Conservation (phyloP, 164 flowering plant species). For the Magnolia sinica region DNA sequence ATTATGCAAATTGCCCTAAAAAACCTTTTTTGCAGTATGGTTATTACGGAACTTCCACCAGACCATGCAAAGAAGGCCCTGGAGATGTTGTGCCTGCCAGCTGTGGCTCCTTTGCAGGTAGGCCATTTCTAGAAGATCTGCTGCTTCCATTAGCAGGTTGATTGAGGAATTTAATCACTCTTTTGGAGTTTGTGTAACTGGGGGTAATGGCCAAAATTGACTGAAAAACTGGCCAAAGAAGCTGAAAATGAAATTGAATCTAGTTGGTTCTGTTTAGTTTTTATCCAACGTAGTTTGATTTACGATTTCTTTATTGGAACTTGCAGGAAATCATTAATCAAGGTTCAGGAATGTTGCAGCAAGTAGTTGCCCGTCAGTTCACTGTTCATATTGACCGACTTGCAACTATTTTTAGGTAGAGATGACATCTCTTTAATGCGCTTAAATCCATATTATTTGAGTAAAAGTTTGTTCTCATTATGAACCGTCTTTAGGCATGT, state of each 20-base stretch:
- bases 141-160: neutral
- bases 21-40: slow-evolving; percentile 57
- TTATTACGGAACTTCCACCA: slow-evolving; percentile 90
- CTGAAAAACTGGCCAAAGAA: too few relatives aligned
- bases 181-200: neutral
- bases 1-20: neutral
- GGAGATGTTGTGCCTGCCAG: slow-evolving; percentile 83
- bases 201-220: neutral
- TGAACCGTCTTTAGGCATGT: slow-evolving; percentile 60
- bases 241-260: neutral
- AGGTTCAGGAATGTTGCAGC: slow-evolving; percentile 64
- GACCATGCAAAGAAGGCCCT: slow-evolving; percentile 85
- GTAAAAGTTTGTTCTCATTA: neutral
- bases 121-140: slow-evolving; percentile 2
- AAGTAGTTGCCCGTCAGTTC: slow-evolving; percentile 74
- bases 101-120: slow-evolving; percentile 84
- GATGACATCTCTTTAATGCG: neutral
- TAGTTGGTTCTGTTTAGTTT: neutral
- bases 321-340: slow-evolving; percentile 74
- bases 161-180: neutral
- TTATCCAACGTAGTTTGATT: too few relatives aligned
- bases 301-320: slow-evolving; percentile 9
- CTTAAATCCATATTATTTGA: neutral
- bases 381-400: slow-evolving; percentile 91
- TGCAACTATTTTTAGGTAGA: slow-evolving; percentile 85